Percentiles rank a stretch among this genome's conserved stretches.
phyloP scores from a whole-genome alignment of 495 filamentous ascomycete genomes.

The Penicillium atrosanguineum region DNA sequence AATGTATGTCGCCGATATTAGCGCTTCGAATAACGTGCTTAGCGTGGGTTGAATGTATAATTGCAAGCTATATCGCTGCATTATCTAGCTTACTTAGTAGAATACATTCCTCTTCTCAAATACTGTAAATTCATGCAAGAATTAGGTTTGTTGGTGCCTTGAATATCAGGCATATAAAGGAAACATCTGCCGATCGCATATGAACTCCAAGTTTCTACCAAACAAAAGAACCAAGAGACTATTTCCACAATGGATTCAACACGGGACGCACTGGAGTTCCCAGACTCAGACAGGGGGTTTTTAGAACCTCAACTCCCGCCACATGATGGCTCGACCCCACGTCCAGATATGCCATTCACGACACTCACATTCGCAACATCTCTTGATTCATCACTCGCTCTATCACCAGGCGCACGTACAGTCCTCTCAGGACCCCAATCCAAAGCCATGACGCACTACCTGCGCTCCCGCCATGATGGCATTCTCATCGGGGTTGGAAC shows the following conservation, averaged over 20 bases:
- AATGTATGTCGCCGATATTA: conserved; percentile 19
- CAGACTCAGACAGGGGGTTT: conserved; percentile 34
- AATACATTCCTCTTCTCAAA: too few species aligned
- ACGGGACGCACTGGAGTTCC: conserved; percentile 38
- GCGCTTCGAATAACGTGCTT: conserved; percentile 9
- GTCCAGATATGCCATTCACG: conserved; percentile 39
- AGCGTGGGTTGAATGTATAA: conserved; percentile 6
- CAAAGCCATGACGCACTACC: conserved; percentile 90
- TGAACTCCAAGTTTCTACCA: not conserved
- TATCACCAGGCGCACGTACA: conserved; percentile 72
- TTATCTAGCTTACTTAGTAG: too few species aligned
- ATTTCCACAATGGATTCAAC: conserved; percentile 10
- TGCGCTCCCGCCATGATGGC: conserved; percentile 77
- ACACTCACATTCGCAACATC: conserved; percentile 93
- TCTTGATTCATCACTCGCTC: conserved; percentile 72
- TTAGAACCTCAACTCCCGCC: conserved; percentile 46
- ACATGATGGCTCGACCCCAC: conserved; percentile 12
- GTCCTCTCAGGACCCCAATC: conserved; percentile 74
- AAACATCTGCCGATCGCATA: not conserved
- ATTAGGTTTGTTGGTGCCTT: not conserved
- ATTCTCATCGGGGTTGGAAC: conserved; percentile 89
- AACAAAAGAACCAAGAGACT: not conserved
- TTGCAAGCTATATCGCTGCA: too few species aligned
- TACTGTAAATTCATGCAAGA: not conserved
- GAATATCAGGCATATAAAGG: not conserved